Evolutionary conservation across 495 filamentous ascomycete genomes (phyloP).

Genomic region (Lasiosphaeria ovina): DNA sequence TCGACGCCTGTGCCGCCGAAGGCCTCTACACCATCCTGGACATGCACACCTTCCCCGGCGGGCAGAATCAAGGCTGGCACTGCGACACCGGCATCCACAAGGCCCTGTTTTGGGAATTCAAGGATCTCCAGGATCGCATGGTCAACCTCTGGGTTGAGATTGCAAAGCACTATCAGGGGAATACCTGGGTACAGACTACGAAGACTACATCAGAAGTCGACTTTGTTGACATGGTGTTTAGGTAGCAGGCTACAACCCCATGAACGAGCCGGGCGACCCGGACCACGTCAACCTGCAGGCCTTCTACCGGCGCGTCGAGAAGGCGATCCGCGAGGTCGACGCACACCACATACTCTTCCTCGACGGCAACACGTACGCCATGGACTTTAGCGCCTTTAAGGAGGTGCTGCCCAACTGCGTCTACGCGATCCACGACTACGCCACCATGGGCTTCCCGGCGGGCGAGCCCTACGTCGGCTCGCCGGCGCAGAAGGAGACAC

Average conservation of each 20-base stretch:
- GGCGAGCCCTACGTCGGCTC: conserved; percentile 52
- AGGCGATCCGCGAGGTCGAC: conserved; percentile 58
- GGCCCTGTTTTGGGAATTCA: conserved; percentile 64
- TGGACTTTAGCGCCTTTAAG: conserved; percentile 46
- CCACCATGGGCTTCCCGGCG: conserved; percentile 56
- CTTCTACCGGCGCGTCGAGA: conserved; percentile 58
- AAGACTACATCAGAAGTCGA: too few relatives aligned
- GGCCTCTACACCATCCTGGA: conserved; percentile 63
- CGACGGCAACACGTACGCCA: conserved; percentile 65
- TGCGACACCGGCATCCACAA: conserved; percentile 53
- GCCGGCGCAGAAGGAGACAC: conserved; percentile 46
- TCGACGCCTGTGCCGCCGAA: conserved; percentile 55
- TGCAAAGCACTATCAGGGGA: conserved; percentile 54
- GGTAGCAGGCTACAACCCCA: conserved; percentile 65
- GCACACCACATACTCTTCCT: conserved; percentile 62
- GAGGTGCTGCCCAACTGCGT: conserved; percentile 49
- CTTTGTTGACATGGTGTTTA: background rate
- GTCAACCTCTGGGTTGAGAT: conserved; percentile 61
- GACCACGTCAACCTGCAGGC: conserved; percentile 52
- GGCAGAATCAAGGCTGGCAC: conserved; percentile 67
- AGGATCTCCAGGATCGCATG: conserved; percentile 59
- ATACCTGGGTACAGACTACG: conserved; percentile 32
- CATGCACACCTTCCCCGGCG: conserved; percentile 62
- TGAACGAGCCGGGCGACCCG: conserved; percentile 65
- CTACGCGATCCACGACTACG: conserved; percentile 64